Base-by-base conservation (phyloP, 2,329 filamentous ascomycete species). In the Dactylellina leptospora region DNA sequence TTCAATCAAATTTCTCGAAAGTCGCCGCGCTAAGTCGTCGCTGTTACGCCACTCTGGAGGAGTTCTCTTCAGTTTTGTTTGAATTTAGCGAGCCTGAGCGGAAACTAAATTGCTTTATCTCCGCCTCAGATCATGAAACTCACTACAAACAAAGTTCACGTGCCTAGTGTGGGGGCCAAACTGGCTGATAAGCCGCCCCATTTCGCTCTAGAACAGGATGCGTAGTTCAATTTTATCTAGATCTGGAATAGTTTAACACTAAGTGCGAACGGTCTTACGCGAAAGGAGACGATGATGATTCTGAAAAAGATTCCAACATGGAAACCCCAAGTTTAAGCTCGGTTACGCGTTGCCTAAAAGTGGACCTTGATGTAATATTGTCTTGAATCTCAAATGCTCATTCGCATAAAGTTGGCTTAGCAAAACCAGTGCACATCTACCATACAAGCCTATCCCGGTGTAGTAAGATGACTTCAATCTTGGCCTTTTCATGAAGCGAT, bases 1-100 rank as follows among this genome's bases (percentile, higher is more conserved):
- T n/a, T n/a, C n/a, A n/a, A n/a, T n/a, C n/a, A n/a, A n/a, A n/a
- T n/a, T n/a, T n/a, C n/a, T n/a, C n/a, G n/a, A 33, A 33, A 33
- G 30, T 33, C 30, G 30, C 30, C 30, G 13, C 47, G 44, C 44
- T 48, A 48, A 22, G 9, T 48, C 20, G 20, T 8, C 6, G 27
- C 3, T 18, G 25, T 51, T 51, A 36, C 58, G 58, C 58, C 58
- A 54, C 58, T 44, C 11, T 44, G 58, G 58, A 62, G 59, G 59
- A 63, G 59, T 54, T 63, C 59, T 27, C 47, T 30, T 25, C 10
- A 22, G 38, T 60, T 53, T 53, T 27, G 33, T 51, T 42, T 44
- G 47, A 38, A 23, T 40, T 51, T 62, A 42, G 36, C 55, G 45
- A 50, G 45, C 20, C 33, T 40, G 44, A 61, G 20, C 45, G 30